Conservation (phyloP, 176 grass and related monocot genomes). For the Zea luxurians region DNA sequence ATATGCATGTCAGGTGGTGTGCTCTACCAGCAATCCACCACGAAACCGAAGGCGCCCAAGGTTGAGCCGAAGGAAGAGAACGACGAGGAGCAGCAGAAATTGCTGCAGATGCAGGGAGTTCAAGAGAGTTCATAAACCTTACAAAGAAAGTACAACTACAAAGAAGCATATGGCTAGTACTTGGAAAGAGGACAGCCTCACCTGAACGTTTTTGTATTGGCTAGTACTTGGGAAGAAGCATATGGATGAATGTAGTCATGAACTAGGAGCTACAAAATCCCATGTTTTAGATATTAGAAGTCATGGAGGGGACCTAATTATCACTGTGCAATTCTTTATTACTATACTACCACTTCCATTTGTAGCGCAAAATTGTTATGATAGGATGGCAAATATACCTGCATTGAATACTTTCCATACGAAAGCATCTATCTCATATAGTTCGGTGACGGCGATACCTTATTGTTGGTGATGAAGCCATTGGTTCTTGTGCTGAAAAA, state of each 20-base stretch:
- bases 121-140: conserved; percentile 35
- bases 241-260: neutral
- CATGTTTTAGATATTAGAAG: neutral
- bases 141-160: neutral
- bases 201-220: neutral
- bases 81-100: conserved; percentile 65
- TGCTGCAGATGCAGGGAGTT: conserved; percentile 53
- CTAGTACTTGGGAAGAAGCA: conserved; percentile 9
- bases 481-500: neutral
- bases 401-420: neutral
- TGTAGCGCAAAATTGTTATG: conserved; percentile 23
- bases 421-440: neutral
- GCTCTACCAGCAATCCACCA: conserved; percentile 75
- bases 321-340: conserved; percentile 27
- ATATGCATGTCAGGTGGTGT: conserved; percentile 79
- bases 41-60: conserved; percentile 60
- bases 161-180: neutral
- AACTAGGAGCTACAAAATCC: neutral
- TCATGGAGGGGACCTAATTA: conserved; percentile 7
- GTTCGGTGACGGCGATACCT: neutral
- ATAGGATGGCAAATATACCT: conserved; percentile 28
- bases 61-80: conserved; percentile 52
- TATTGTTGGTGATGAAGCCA: neutral
- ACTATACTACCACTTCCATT: conserved; percentile 18
- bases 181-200: neutral